A percentile compares a stretch with the other conserved stretches of the same genome.
Evolutionary conservation across 2,329 filamentous ascomycete genomes (phyloP).

Genomic region (Magnaporthales sp.): DNA sequence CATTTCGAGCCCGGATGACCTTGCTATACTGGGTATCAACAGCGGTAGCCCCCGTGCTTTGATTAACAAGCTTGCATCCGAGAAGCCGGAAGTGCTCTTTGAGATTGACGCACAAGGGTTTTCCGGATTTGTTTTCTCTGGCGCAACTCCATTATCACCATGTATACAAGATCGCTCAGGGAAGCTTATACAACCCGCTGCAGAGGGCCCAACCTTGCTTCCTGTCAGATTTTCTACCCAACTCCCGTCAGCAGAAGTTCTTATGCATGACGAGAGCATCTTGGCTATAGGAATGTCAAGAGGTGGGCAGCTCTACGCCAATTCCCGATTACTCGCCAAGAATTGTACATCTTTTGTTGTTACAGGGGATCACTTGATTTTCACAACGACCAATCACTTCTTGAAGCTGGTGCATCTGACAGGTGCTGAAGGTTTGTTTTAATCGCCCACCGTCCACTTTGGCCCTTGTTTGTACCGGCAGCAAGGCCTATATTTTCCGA

Average conservation of each 20-base stretch:
- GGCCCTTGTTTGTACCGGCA: background rate
- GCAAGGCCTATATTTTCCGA: background rate
- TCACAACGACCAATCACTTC: slow-evolving; percentile 86
- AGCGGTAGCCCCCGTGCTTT: background rate
- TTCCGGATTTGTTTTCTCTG: slow-evolving; percentile 5
- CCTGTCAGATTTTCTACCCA: slow-evolving; percentile 32
- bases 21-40: background rate
- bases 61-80: background rate
- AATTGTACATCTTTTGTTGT: slow-evolving; percentile 89
- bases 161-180: slow-evolving; percentile 38
- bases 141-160: slow-evolving; percentile 10
- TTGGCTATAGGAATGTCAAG: slow-evolving; percentile 58
- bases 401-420: slow-evolving; percentile 89
- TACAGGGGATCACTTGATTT: slow-evolving; percentile 75
- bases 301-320: slow-evolving; percentile 71
- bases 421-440: slow-evolving; percentile 48
- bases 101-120: background rate
- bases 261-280: slow-evolving; percentile 29
- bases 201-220: slow-evolving; percentile 23
- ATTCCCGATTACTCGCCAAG: slow-evolving; percentile 63
- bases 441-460: background rate
- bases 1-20: slow-evolving; percentile 10
- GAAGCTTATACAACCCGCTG: slow-evolving; percentile 30
- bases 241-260: slow-evolving; percentile 44
- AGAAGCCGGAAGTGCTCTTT: background rate